These are phyloP conservation scores for Psophocarpus tetragonolobus DNA, from an alignment of 306 rosid species.

Conservation along the genomic window DNA sequence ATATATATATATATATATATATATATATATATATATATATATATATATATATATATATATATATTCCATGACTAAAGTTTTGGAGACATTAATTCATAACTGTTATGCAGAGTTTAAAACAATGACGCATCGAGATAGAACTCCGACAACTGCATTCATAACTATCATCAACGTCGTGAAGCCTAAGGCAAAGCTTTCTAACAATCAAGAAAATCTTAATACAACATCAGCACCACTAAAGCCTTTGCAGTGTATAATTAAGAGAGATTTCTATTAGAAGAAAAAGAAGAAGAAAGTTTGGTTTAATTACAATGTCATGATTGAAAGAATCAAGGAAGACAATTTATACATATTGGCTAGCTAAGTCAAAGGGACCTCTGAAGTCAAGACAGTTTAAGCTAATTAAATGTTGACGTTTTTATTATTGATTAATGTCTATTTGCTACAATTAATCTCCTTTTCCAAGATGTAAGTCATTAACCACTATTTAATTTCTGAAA, in stretches of 20 bases:
- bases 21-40: too few relatives aligned
- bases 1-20: too few relatives aligned
- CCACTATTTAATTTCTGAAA: background rate
- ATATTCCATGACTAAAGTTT: too few relatives aligned
- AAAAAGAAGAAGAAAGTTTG: background rate
- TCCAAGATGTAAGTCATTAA: background rate
- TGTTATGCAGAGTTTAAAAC: background rate
- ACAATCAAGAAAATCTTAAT: background rate
- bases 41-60: too few relatives aligned
- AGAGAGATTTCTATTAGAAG: background rate
- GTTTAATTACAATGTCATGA: background rate
- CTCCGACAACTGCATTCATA: constrained; percentile 4
- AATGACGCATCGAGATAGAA: constrained; percentile 17
- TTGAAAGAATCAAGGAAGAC: background rate
- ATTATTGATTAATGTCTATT: background rate
- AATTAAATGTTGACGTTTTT: background rate
- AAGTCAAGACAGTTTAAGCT: background rate
- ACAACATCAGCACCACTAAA: background rate
- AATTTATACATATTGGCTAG: background rate
- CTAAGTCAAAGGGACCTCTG: background rate
- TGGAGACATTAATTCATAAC: background rate
- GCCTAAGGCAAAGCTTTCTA: background rate
- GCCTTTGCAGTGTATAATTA: background rate
- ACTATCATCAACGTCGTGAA: background rate
- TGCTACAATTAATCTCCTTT: background rate